Evolutionary conservation across 2,329 filamentous ascomycete species (phyloP), one percentile per base, ranked within the genome.

Genomic region (Sclerotinia trifoliorum): DNA sequence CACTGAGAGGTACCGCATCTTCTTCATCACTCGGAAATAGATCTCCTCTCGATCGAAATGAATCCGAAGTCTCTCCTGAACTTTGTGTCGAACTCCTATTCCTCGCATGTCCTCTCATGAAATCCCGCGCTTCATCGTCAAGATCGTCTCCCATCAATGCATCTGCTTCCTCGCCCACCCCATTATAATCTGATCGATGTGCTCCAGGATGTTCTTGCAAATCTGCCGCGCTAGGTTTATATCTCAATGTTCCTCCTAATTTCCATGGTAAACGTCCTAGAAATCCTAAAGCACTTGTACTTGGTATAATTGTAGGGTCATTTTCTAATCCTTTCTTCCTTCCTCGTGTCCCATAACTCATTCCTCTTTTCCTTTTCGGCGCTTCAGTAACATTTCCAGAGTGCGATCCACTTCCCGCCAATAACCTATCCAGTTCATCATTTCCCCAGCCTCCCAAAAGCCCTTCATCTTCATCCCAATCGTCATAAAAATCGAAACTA

Each of bases 401-500:
- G 71, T 80, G 78, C 44, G 79, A 80, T 13, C 86, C 88, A 21
- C 88, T 89, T 7, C 90, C 90, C 15, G 90, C 91, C 63, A 97
- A 81, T 71, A 97, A 80, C 64, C 92, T 85, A 77, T 97, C 94
- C 81, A 96, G 88, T 77, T 96, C 93, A 75, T 96, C 93, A 73
- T 86, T 88, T 51, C 90, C 89, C 91, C 93, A 96, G 57, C 87
- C 80, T 56, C 85, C 89, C 65, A 94, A 81, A 60, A 94, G 78
- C 0, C 88, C 85, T 51, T 88, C 85, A 61, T 77, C 75, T 32
- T 88, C 85, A 66, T 97, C 93, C 94, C 94, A 98, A 79, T 97
- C 94, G 79, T 97, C 94, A 81, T 98, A 98, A 78, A 98, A 98
- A 79, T 97, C 94, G 78, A 98, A 98, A 75, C 87, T 94, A 75